Percentiles rank a stretch among this genome's conserved stretches.
Evolutionary conservation across 1,284 basidiomycete species (phyloP).

Genomic region (Boletellus sp.): DNA sequence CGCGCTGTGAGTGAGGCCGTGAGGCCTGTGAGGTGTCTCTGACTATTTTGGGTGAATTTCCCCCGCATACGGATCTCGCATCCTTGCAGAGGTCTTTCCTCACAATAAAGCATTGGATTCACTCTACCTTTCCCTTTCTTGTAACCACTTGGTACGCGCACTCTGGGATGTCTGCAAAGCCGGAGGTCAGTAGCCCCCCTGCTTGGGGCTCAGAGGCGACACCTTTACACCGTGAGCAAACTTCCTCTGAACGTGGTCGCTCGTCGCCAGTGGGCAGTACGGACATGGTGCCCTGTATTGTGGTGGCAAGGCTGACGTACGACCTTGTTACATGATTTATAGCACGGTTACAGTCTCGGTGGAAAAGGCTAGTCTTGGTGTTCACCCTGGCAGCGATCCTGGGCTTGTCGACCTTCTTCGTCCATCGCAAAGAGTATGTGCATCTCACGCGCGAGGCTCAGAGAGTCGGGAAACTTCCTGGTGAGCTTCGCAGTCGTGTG

Average conservation of each 20-base stretch:
- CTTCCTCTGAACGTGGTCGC: background rate
- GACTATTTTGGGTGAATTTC: too few species aligned
- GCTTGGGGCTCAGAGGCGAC: background rate
- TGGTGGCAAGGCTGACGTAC: background rate
- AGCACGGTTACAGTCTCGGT: slow-evolving; percentile 5
- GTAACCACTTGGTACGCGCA: background rate
- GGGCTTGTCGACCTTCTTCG: slow-evolving; percentile 17
- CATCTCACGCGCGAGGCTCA: slow-evolving; percentile 4
- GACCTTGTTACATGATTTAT: background rate
- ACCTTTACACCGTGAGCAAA: slow-evolving; percentile 21
- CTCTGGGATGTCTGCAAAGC: slow-evolving; percentile 12
- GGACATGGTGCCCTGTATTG: background rate
- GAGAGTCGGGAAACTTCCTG: slow-evolving; percentile 28
- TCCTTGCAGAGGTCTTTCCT: background rate
- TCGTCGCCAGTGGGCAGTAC: background rate
- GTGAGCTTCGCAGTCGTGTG: slow-evolving; percentile 14
- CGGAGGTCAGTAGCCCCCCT: background rate
- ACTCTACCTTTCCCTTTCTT: background rate
- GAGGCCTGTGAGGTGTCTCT: too few species aligned
- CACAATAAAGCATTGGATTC: slow-evolving; percentile 1
- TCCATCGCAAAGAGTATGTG: slow-evolving; percentile 4
- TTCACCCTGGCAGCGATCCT: slow-evolving; percentile 19
- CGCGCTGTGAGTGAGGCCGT: too few species aligned
- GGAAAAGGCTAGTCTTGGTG: slow-evolving; percentile 8
- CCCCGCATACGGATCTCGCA: too few species aligned